A percentile compares a stretch with the other conserved stretches of the same genome.
phyloP scores from a whole-genome alignment of 139 green algal genomes.

The Choricystis sp. region DNA sequence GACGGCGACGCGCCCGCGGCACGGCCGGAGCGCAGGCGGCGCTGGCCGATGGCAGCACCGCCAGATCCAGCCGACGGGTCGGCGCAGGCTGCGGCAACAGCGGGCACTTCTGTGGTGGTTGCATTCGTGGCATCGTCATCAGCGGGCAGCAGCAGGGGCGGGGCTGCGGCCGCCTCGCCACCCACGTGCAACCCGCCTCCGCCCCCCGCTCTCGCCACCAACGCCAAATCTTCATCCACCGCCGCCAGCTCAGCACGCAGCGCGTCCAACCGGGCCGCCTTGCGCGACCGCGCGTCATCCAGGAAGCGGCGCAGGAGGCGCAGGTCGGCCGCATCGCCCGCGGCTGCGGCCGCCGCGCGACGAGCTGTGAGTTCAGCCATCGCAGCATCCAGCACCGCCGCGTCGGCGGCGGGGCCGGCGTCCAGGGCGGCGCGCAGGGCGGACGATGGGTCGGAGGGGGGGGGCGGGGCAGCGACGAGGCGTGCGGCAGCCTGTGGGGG shows the following conservation, averaged over 20 bases:
- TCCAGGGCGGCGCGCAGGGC: not conserved
- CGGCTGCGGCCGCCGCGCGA: not conserved
- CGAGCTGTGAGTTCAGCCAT: not conserved
- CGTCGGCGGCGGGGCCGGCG: not conserved
- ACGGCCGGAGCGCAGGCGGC: not conserved
- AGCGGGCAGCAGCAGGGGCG: slow-evolving; percentile 4
- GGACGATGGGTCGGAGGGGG: not conserved
- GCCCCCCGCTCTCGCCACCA: not conserved
- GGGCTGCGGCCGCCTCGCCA: not conserved
- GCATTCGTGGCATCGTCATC: slow-evolving; percentile 1
- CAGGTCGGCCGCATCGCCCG: slow-evolving; percentile 16
- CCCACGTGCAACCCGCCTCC: not conserved
- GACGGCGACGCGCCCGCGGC: not conserved
- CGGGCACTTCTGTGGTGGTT: too few relatives aligned
- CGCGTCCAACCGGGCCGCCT: slow-evolving; percentile 9
- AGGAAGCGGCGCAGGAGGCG: slow-evolving; percentile 66
- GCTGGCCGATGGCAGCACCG: not conserved
- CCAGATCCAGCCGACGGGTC: not conserved
- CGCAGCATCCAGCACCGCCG: not conserved
- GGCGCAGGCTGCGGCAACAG: slow-evolving; percentile 1
- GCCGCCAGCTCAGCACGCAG: slow-evolving; percentile 20
- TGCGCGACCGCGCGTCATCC: slow-evolving; percentile 17
- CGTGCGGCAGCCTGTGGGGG: not conserved
- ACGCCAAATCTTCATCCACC: slow-evolving; percentile 34
- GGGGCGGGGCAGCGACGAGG: too few relatives aligned